Percentiles rank a stretch among this genome's conserved stretches.
Evolutionary conservation across 345 rosid species (phyloP).

Genomic region (Citrus reticulata): DNA sequence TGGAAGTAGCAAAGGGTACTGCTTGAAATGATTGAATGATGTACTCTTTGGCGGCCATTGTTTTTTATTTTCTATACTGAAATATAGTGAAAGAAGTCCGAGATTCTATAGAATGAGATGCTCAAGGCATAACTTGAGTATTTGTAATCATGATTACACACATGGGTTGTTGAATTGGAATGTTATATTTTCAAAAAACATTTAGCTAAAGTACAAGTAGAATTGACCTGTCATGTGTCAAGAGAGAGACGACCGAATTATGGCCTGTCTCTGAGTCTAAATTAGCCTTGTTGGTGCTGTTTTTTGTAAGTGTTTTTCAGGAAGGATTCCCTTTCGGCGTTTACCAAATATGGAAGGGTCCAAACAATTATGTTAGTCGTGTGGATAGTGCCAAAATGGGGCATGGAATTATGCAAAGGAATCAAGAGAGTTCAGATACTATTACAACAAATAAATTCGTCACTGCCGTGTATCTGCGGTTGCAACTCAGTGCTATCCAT

Average conservation of each 20-base stretch:
- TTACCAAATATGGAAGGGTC: neutral
- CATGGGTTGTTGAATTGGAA: neutral
- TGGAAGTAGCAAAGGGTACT: slow-evolving; percentile 32
- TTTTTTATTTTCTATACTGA: too few relatives aligned
- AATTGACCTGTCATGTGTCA: neutral
- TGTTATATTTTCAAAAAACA: neutral
- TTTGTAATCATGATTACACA: neutral
- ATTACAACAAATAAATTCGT: too few relatives aligned
- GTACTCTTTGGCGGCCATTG: slow-evolving; percentile 9
- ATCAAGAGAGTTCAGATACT: neutral
- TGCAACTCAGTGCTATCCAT: too few relatives aligned
- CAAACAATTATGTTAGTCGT: too few relatives aligned
- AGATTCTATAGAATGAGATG: neutral
- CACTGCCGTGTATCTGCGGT: too few relatives aligned
- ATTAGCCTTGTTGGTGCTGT: neutral
- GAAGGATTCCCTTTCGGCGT: neutral
- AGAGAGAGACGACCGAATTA: neutral
- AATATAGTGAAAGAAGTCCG: neutral
- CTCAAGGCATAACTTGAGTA: neutral
- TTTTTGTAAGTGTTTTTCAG: neutral
- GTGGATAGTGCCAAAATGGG: neutral
- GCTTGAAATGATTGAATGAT: slow-evolving; percentile 13
- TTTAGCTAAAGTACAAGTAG: neutral
- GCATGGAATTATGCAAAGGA: neutral
- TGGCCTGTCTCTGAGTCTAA: neutral